Base-by-base conservation (phyloP, 805 yeast genomes). In the Pichia manshurica region DNA sequence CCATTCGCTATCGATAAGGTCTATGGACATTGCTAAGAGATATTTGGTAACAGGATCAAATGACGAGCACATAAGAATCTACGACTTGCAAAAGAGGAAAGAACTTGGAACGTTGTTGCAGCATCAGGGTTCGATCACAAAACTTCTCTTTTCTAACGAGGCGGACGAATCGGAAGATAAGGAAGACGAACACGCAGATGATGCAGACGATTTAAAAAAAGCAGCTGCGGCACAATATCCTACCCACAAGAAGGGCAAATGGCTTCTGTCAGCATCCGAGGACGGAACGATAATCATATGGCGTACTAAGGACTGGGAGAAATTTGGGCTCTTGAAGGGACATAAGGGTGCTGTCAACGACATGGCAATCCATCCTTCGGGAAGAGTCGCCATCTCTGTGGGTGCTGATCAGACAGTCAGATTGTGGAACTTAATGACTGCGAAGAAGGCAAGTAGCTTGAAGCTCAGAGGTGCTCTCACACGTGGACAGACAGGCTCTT, bases 301-400 rank as follows among this genome's bases (percentile, higher is more conserved):
- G 99, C 75, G 98, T 65, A 85, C 93, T 3, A 88, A 87, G 64
- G 99, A 93, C 67, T 93, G 99, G 99, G 98, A 93, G 62, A 75
- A 81, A 38, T 82, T 87, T 63, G 95, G 93, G 4, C 80, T 82
- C 13, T 71, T 93, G 64, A 89, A 89, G 64, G 98, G 97, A 12
- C 98, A 91, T 66, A 75, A 75, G 39, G 91, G 80, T n/a, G 73
- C 85, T 45, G 77, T 93, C 38, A 85, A 84, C 55, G 98, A 89
- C 64, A 59, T 93, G 38, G 84, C 89, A 25, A 84, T 93, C 34
- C 99, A 93, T 65, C 95, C 95, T 16, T 73, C 88, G 3, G 96
- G 96, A 13, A 77, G 87, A 67, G 80, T 93, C 48, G 97, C 97
- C 5, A 77, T 93, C 23, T 84, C 95, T 51, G 96, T 89, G 4